Evolutionary conservation across 208 protist species (phyloP).

Genomic region (Trypanosoma platydactyli): DNA sequence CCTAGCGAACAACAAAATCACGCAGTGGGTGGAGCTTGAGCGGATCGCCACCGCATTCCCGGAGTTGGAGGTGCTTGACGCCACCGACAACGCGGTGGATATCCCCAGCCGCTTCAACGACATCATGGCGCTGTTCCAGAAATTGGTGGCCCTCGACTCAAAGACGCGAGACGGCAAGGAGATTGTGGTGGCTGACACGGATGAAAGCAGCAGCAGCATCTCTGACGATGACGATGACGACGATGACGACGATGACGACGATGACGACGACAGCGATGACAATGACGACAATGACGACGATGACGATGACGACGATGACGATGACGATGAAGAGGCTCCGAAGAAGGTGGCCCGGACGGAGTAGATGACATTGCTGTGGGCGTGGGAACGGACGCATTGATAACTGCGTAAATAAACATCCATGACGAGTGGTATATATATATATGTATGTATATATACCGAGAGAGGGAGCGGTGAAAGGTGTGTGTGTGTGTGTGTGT

Average conservation of each 20-base stretch:
- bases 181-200: conserved; percentile 39
- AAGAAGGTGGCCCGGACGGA: conserved; percentile 33
- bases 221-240: conserved; percentile 30
- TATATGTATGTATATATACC: no score
- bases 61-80: conserved; percentile 65
- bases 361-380: neutral
- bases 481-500: no score
- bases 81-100: conserved; percentile 58
- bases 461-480: neutral
- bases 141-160: conserved; percentile 53
- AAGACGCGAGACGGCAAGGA: conserved; percentile 51
- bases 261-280: conserved; percentile 32
- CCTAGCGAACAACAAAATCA: conserved; percentile 71
- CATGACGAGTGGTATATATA: no score
- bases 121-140: conserved; percentile 60
- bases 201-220: conserved; percentile 33
- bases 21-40: conserved; percentile 49
- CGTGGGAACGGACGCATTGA: no score
- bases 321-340: conserved; percentile 27
- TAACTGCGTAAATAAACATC: no score
- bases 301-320: conserved; percentile 12
- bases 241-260: conserved; percentile 11
- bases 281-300: neutral
- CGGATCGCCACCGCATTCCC: conserved; percentile 53
- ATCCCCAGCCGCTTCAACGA: conserved; percentile 39